Evolutionary conservation across 495 filamentous ascomycete species (phyloP).

Genomic region (Venustampulla echinocandica): DNA sequence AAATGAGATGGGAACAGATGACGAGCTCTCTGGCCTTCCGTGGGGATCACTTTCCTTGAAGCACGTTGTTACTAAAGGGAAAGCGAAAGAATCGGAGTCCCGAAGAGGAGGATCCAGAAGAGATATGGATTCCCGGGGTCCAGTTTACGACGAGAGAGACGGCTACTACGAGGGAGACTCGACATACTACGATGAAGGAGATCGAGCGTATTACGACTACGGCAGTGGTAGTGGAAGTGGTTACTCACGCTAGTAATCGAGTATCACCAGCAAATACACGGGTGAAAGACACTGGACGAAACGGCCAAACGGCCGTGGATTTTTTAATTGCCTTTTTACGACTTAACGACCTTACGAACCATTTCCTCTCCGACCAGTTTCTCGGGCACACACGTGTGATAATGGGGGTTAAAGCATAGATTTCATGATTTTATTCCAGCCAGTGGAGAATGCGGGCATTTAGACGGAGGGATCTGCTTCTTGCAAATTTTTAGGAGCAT

Average conservation of each 20-base stretch:
- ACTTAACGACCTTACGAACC: not conserved
- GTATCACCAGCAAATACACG: too few relatives aligned
- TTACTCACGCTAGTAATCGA: conserved; percentile 11
- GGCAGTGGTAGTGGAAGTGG: conserved; percentile 21
- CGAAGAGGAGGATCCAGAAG: conserved; percentile 19
- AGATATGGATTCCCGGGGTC: conserved; percentile 12
- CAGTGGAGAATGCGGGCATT: not conserved
- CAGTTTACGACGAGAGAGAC: conserved; percentile 12
- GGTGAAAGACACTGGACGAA: too few relatives aligned
- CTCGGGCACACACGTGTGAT: not conserved
- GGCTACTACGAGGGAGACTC: conserved; percentile 17
- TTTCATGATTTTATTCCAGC: not conserved
- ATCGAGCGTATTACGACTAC: conserved; percentile 22
- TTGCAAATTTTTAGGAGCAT: not conserved
- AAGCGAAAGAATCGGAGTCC: conserved; percentile 35
- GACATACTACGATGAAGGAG: conserved; percentile 18
- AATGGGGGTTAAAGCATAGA: not conserved
- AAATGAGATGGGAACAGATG: conserved; percentile 37
- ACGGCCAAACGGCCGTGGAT: too few relatives aligned
- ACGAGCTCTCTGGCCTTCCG: conserved; percentile 49
- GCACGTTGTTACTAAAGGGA: conserved; percentile 45
- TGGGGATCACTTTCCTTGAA: conserved; percentile 54
- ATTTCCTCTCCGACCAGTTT: too few relatives aligned
- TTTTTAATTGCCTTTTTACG: not conserved
- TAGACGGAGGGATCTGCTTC: not conserved